Evolutionary conservation across 257 asterid genomes (phyloP).

Genomic region (Solanum tacnaense): DNA sequence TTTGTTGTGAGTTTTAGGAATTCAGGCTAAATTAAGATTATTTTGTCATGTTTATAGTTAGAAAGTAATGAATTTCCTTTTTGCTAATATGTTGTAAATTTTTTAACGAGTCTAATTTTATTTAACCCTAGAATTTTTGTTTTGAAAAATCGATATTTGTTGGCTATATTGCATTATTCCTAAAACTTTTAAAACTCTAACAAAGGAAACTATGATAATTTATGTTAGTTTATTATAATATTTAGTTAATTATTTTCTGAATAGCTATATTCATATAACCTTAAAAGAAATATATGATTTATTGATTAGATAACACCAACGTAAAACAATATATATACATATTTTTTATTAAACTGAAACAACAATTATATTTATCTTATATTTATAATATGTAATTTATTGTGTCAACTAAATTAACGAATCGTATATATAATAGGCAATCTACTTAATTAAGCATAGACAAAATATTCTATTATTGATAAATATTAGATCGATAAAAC

Average conservation of each 20-base stretch:
- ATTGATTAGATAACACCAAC: neutral
- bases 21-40: neutral
- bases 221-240: neutral
- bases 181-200: no score
- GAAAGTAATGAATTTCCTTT: neutral
- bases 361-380: neutral
- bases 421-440: neutral
- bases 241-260: neutral
- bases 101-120: neutral
- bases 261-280: neutral
- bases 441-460: neutral
- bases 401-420: neutral
- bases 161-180: neutral
- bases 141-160: neutral
- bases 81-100: neutral
- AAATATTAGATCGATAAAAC: neutral
- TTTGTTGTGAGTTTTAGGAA: neutral
- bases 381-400: neutral
- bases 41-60: neutral
- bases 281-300: neutral
- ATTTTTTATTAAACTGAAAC: neutral
- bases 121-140: neutral
- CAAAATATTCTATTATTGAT: neutral
- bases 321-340: neutral
- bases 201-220: neutral